These are phyloP conservation scores for Penicillium turbatum DNA, from an alignment of 495 filamentous ascomycete species.

Conservation along the genomic window DNA sequence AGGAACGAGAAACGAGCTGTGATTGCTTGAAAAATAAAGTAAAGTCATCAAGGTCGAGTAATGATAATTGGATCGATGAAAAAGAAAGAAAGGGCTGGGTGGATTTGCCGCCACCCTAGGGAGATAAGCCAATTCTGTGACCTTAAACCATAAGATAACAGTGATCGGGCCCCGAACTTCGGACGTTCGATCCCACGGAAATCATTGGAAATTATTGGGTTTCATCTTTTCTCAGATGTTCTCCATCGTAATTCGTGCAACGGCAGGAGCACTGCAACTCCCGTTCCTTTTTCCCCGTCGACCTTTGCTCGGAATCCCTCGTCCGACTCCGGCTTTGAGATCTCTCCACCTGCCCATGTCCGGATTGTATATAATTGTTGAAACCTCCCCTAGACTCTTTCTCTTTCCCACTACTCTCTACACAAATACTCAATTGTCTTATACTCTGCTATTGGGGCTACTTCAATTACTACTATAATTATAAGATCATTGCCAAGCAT, in stretches of 20 bases:
- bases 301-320: slow-evolving; percentile 18
- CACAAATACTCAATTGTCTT: slow-evolving; percentile 1
- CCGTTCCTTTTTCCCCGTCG: slow-evolving; percentile 7
- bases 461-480: slow-evolving; percentile 3
- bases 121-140: slow-evolving; percentile 42
- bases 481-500: slow-evolving; percentile 7
- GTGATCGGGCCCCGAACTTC: slow-evolving; percentile 33
- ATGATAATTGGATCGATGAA: not conserved
- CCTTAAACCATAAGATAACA: slow-evolving; percentile 41
- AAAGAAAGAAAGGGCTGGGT: not conserved
- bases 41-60: slow-evolving; percentile 1
- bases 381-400: not conserved
- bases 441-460: slow-evolving; percentile 8
- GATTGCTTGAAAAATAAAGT: not conserved
- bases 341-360: slow-evolving; percentile 14
- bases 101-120: slow-evolving; percentile 20
- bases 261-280: slow-evolving; percentile 1
- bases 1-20: not conserved
- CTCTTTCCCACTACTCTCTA: slow-evolving; percentile 15
- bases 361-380: slow-evolving; percentile 19
- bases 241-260: slow-evolving; percentile 2
- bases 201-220: slow-evolving; percentile 7
- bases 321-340: slow-evolving; percentile 36
- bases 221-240: not conserved
- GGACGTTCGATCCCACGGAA: slow-evolving; percentile 28